These are phyloP conservation scores for Dysphania ambrosioides DNA, from an alignment of 148 eudicot species.

Conservation along the genomic window DNA sequence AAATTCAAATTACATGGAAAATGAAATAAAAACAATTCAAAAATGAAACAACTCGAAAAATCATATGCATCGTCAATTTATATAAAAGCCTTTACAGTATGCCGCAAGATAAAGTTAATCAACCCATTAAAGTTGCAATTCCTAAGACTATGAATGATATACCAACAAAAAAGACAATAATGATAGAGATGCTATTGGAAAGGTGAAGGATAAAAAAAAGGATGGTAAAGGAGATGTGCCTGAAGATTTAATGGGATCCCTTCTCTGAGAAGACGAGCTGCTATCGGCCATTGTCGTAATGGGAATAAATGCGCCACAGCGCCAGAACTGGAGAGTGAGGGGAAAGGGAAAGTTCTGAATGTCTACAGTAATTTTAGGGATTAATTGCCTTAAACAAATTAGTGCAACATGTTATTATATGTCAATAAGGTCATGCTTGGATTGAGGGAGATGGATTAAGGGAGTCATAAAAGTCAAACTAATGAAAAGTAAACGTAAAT, in stretches of 20 bases:
- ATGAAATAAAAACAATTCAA: not conserved
- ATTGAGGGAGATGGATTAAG: too few species aligned
- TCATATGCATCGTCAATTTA: not conserved
- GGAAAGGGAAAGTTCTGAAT: too few species aligned
- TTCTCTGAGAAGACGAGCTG: conserved; percentile 43
- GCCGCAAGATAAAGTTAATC: not conserved
- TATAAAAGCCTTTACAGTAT: not conserved
- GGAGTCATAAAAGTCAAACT: too few species aligned
- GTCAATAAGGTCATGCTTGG: too few species aligned
- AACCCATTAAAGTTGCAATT: not conserved
- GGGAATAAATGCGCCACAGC: too few species aligned
- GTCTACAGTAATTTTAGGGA: too few species aligned
- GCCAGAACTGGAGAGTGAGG: too few species aligned
- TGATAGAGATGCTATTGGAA: not conserved
- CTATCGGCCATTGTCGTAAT: conserved; percentile 54
- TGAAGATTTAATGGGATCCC: conserved; percentile 71
- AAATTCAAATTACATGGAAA: not conserved
- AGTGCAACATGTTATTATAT: too few species aligned
- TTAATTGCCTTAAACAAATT: too few species aligned
- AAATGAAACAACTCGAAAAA: not conserved
- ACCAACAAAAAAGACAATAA: not conserved
- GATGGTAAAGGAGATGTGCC: conserved; percentile 31
- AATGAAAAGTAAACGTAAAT: too few species aligned
- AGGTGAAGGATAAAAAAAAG: not conserved
- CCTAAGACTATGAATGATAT: not conserved